Evolutionary conservation across 2,329 filamentous ascomycete genomes (phyloP), one percentile per base, ranked within the genome.

Genomic region (Diaporthe amygdali): DNA sequence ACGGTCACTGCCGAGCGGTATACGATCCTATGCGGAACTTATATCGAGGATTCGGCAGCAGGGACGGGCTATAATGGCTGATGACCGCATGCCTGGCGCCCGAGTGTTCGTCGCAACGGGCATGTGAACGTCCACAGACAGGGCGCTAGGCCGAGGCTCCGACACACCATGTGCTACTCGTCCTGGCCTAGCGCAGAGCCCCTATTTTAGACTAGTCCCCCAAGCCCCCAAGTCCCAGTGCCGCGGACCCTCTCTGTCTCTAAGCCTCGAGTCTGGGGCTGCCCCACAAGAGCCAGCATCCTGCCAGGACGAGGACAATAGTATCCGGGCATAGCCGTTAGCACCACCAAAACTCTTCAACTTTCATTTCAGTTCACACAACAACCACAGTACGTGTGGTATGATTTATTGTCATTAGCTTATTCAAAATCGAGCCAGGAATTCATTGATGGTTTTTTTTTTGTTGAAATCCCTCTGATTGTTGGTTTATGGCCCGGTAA

Each of bases 51-150:
- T 9, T 49, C 66, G 30, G 52, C 52, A 59, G 66, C 27, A n/a
- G 66, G 39, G 27, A 47, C 27, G 41, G 59, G 27, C 59, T 47
- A 25, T 32, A 30, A 41, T 34, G 49, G 37, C 30, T 56, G 39
- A 72, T 72, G 46, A 69, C 66, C 41, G 51, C 70, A 69, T 64
- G 34, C 54, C 52, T 44, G 30, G n/a, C n/a, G n/a, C n/a, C n/a
- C n/a, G 34, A 37, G 15, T 34, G n/a, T 49, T 55, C n/a, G 47
- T 67, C 59, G 30, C 32, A 47, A 49, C 15, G 61, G 20, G 67
- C 70, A 71, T 71, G 70, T 71, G 70, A 71, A 72, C 54, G 66
- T 66, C 34, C 56, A 63, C 67, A 64, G 32, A 69, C 63, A 22
- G 56, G 59, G 44, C 66, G 47, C 46, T 66, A 72, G 59, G 59